Evolutionary conservation across 139 green algal genomes (phyloP).

Genomic region (Tetraselmis chui): DNA sequence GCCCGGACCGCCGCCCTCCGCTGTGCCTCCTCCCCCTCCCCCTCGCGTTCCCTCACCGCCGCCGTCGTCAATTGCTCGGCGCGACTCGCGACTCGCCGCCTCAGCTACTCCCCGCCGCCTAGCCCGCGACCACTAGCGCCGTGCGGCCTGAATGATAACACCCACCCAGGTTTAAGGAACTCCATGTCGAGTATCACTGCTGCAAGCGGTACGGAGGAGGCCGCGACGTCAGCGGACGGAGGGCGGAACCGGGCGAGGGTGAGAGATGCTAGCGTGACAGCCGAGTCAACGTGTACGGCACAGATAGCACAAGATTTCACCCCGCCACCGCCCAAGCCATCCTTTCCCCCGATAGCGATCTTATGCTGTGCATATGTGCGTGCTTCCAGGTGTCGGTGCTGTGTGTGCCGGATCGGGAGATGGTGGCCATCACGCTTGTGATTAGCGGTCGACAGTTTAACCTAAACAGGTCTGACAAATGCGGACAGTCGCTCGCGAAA

Average conservation of each 20-base stretch:
- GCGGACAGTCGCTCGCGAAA: too few relatives aligned
- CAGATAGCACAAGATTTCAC: too few relatives aligned
- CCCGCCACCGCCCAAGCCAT: neutral
- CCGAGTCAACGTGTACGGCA: too few relatives aligned
- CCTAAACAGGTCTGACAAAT: neutral
- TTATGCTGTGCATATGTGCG: neutral
- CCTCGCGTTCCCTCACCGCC: neutral
- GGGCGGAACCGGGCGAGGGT: neutral
- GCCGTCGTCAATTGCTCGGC: neutral
- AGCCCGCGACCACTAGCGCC: neutral
- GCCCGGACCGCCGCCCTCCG: neutral
- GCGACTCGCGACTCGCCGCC: too few relatives aligned
- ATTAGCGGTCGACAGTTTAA: neutral
- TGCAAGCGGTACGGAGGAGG: neutral
- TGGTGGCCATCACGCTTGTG: neutral
- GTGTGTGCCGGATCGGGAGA: neutral
- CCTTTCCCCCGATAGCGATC: neutral
- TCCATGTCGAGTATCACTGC: too few relatives aligned
- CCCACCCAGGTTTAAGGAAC: too few relatives aligned
- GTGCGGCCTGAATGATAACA: neutral
- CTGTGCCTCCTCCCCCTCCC: neutral
- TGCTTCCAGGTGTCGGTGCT: neutral
- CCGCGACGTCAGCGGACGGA: too few relatives aligned
- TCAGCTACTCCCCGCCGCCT: neutral
- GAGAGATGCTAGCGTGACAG: too few relatives aligned